Evolutionary conservation across 163 green algal species (phyloP).

Genomic region (Prototheca wickerhamii): DNA sequence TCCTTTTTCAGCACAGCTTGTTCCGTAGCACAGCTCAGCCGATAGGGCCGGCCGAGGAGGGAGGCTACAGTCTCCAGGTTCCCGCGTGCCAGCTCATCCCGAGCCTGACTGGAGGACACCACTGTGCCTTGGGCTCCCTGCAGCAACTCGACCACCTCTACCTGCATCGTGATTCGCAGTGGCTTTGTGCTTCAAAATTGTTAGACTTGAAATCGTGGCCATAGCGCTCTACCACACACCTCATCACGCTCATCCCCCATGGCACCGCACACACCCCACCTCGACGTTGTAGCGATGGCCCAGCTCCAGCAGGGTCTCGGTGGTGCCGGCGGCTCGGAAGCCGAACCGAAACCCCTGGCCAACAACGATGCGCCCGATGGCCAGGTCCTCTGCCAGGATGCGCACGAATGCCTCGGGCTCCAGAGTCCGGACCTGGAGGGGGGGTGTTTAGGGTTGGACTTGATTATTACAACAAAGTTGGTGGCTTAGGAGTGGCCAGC

Average conservation of each 20-base stretch:
- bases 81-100: conserved; percentile 37
- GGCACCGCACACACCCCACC: conserved; percentile 18
- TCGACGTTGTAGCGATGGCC: conserved; percentile 43
- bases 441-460: background rate
- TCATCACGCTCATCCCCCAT: background rate
- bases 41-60: conserved; percentile 50
- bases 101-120: conserved; percentile 55
- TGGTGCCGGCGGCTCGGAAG: conserved; percentile 50
- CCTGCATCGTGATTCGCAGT: background rate
- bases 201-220: too few relatives aligned
- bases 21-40: conserved; percentile 14
- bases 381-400: conserved; percentile 61
- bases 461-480: too few relatives aligned
- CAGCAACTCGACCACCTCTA: conserved; percentile 1
- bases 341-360: conserved; percentile 89
- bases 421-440: conserved; percentile 57
- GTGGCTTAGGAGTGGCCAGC: background rate
- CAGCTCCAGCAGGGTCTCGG: conserved; percentile 39
- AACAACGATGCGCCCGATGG: conserved; percentile 71
- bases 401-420: conserved; percentile 76
- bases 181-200: background rate
- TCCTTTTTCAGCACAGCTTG: background rate
- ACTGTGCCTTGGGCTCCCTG: conserved; percentile 4
- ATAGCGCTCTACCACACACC: too few relatives aligned
- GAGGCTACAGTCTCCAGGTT: conserved; percentile 30